phyloP scores from a whole-genome alignment of 2,329 filamentous ascomycete genomes.

The Colletotrichum sp. region DNA sequence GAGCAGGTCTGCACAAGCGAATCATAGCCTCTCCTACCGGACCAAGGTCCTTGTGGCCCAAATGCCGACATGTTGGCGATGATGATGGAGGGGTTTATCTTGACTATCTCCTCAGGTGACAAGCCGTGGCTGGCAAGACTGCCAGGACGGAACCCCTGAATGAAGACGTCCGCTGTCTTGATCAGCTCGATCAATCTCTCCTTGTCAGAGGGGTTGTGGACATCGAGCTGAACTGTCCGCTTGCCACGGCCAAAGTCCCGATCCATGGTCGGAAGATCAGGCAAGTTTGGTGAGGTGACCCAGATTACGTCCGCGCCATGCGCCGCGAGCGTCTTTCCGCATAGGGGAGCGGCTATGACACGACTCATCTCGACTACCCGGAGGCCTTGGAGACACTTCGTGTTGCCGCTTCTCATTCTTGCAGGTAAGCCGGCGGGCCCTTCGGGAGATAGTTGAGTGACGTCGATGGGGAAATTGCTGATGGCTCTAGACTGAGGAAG shows the following conservation, averaged over 20 bases:
- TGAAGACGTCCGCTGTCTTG: conserved; percentile 42
- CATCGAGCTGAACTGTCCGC: conserved; percentile 33
- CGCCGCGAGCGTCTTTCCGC: conserved; percentile 33
- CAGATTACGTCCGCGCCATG: conserved; percentile 38
- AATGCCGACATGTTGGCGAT: conserved; percentile 59
- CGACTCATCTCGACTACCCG: conserved; percentile 38
- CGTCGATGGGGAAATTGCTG: conserved; percentile 47
- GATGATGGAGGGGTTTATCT: conserved; percentile 48
- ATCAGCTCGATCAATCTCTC: conserved; percentile 32
- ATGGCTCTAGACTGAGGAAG: conserved; percentile 50
- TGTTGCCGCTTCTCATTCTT: conserved; percentile 42
- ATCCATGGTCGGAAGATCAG: conserved; percentile 33
- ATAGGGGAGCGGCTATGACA: conserved; percentile 38
- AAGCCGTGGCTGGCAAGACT: conserved; percentile 47
- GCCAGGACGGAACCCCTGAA: conserved; percentile 52
- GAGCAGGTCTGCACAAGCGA: conserved; percentile 50
- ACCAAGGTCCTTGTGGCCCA: conserved; percentile 46
- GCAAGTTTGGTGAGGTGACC: conserved; percentile 33
- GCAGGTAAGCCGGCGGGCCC: conserved; percentile 18
- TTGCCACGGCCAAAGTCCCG: conserved; percentile 40
- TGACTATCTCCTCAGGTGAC: conserved; percentile 37
- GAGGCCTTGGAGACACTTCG: conserved; percentile 28
- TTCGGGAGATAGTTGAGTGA: conserved; percentile 36
- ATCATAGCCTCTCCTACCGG: conserved; percentile 43
- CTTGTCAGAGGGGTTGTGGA: conserved; percentile 26